Evolutionary conservation across 2,329 filamentous ascomycete species (phyloP), one percentile per base, ranked within the genome.

Genomic region (Talaromyces sp.): DNA sequence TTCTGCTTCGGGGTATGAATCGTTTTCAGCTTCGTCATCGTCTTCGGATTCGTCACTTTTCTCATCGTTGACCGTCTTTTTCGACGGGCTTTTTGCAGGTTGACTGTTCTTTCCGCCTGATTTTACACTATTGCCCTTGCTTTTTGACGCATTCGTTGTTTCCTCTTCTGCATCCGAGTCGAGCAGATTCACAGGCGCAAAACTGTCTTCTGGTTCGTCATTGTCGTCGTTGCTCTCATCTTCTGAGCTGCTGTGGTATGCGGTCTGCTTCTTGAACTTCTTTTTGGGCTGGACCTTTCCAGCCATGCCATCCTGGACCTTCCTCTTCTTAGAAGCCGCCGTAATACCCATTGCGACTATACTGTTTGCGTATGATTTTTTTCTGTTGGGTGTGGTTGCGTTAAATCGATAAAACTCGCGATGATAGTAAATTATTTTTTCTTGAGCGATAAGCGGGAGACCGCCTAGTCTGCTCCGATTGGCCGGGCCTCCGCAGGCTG

Each of bases 241-340:
- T 61, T 83, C 83, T 32, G 84, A 87, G 70, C 76, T 75, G 73
- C 84, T 87, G 80, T 88, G 82, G 75, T 89, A 88, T 61, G 80
- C 75, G 65, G 76, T 77, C 71, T 88, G 85, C 72, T 86, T 86
- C 73, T 84, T 86, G 71, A 85, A 80, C 67, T 85, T 85, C 72
- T 84, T 84, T 64, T 80, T 79, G 32, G 80, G 78, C 27, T 80
- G 78, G 55, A 77, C 77, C 67, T 81, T 81, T 52, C 81, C 81
- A 57, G 80, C 78, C 73, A 84, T 80, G 56, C 81, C 81, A 58
- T 88, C 84, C 60, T 85, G 82, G 27, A 84, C 80, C 72, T 85
- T 84, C 70, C 85, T 80, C 68, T 86, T 84, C 71, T 80, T 81
- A 7, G 72, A 69, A 26, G 71, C 68, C 13, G 72, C 64, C 26